These are phyloP conservation scores for Tetrahymena elliotti DNA, from an alignment of 73 alveolate species.

Conservation along the genomic window DNA sequence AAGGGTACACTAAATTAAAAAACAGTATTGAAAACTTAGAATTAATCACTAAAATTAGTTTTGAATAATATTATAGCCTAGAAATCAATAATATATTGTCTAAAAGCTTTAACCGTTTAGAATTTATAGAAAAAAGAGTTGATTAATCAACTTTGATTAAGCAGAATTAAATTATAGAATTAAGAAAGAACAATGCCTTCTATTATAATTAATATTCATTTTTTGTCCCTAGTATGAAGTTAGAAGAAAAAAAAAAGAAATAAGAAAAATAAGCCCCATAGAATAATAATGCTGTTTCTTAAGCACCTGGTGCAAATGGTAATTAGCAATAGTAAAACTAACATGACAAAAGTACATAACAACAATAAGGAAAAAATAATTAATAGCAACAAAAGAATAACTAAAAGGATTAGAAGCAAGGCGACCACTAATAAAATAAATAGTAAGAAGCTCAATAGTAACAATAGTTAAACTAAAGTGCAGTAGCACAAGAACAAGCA, in stretches of 20 bases:
- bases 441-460: neutral
- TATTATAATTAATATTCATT: neutral
- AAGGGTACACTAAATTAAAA: neutral
- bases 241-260: neutral
- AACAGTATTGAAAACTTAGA: neutral
- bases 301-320: neutral
- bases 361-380: neutral
- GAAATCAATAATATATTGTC: neutral
- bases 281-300: neutral
- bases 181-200: neutral
- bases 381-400: neutral
- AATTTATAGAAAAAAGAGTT: neutral
- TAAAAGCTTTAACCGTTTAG: neutral
- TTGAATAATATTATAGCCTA: neutral
- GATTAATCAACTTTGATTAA: neutral
- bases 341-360: neutral
- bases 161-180: neutral
- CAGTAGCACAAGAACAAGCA: neutral
- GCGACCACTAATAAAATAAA: neutral
- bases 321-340: neutral
- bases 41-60: neutral
- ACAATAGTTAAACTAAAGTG: neutral
- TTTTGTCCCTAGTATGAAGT: neutral
- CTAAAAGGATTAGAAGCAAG: neutral
- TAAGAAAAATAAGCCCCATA: neutral